Evolutionary conservation across 1,139 yeast genomes (phyloP).

Genomic region (Hansenula sp.): DNA sequence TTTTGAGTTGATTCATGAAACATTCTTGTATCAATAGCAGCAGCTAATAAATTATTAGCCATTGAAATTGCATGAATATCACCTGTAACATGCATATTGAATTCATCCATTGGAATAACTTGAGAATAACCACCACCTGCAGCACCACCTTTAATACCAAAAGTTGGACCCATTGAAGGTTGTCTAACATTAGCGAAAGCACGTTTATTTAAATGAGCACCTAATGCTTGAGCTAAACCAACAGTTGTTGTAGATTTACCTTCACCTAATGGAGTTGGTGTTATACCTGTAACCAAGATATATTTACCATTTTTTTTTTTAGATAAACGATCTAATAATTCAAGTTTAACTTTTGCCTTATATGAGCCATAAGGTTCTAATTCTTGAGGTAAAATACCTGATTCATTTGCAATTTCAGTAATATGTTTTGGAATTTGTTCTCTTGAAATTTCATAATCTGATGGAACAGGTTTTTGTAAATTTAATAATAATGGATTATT

Average conservation of each 20-base stretch:
- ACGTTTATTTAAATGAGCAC: slow-evolving; percentile 83
- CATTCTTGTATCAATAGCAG: slow-evolving; percentile 96
- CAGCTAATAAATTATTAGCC: slow-evolving; percentile 93
- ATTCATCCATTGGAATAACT: slow-evolving; percentile 99
- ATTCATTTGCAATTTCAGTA: slow-evolving; percentile 74
- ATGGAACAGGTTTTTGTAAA: slow-evolving; percentile 79
- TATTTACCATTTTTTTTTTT: slow-evolving; percentile 79
- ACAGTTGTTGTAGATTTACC: slow-evolving; percentile 97
- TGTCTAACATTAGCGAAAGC: slow-evolving; percentile 96
- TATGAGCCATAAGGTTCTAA: slow-evolving; percentile 88
- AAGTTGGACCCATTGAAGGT: slow-evolving; percentile 99
- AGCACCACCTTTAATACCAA: slow-evolving; percentile 99
- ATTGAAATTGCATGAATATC: slow-evolving; percentile 96
- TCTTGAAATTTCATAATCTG: slow-evolving; percentile 89
- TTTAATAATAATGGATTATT: slow-evolving; percentile 55
- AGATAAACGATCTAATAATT: slow-evolving; percentile 66
- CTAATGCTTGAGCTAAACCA: slow-evolving; percentile 93
- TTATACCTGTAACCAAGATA: slow-evolving; percentile 92
- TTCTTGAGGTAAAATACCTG: slow-evolving; percentile 79
- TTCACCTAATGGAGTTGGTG: slow-evolving; percentile 98
- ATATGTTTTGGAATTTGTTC: slow-evolving; percentile 86
- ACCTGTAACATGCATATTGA: slow-evolving; percentile 97
- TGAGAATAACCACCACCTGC: slow-evolving; percentile 99
- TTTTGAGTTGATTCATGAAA: slow-evolving; percentile 95
- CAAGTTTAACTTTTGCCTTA: slow-evolving; percentile 86